Base-by-base conservation (phyloP, 129 eudicot species). In the Cynara cardunculus region DNA sequence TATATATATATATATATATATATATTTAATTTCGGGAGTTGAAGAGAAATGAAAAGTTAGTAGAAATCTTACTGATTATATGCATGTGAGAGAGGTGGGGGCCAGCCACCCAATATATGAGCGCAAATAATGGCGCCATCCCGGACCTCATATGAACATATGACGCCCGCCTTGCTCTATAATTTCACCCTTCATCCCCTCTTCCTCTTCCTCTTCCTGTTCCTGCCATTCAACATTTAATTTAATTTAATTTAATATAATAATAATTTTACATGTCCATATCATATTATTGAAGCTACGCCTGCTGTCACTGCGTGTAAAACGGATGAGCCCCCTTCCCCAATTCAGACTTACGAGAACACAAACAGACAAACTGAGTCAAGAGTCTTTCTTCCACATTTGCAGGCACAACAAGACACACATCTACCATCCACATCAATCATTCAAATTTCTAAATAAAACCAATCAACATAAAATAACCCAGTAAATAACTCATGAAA, bases 51-150 rank as follows among this genome's bases (percentile, higher is more conserved):
- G 16, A 53, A 18, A n/a, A 10, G 24, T 18, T 46, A 46, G 4
- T 1, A 53, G 7, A 37, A 9, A 49, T 16, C 1, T 16, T 49
- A 56, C 9, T 6, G n/a, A 56, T 56, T 56, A 56, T 56, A 56
- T 56, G 37, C n/a, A n/a, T n/a, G 24, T 53, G 24, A 28, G 27
- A n/a, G 9, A 19, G 30, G 4, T 26, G 72, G 39, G 79, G 76
- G 3, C 77, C 35, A 9, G 0, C 70, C 25, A 28, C 56, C 8
- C 26, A 59, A 25, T 30, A 9, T 24, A 26, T 39, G 62, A 76
- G 80, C 82, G 76, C 85, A 79, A 41, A 70, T 79, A 41, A 75
- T 76, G 85, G 81, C 87, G 78, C 78, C 74, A 80, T 70, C 46
- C 21, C 62, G 35, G 85, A 71, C 13, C 65, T 56, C 22, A 56